Evolutionary conservation across 345 rosid genomes (phyloP), one percentile per base, ranked within the genome.

Genomic region (Melastoma malabathricum): DNA sequence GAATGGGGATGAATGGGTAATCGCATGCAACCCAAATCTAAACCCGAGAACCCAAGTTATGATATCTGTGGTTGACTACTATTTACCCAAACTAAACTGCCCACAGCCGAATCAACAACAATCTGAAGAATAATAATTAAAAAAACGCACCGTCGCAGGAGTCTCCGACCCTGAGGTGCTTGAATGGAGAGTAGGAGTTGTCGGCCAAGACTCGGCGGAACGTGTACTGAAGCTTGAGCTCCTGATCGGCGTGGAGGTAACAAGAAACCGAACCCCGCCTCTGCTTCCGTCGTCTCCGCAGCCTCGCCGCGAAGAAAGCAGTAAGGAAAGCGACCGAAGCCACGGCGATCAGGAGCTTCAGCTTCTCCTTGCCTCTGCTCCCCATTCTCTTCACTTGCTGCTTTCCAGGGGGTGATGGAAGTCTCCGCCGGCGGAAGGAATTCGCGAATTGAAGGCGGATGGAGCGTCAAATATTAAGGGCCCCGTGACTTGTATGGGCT

Each of bases 161-260:
- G 17, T 39, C 59, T 23, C 48, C 46, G 58, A 49, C 59, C 51
- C 74, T 75, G 51, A 79, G 67, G 68, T 83, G 95, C 66, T 76
- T 86, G 74, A 83, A 89, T 13, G 63, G 75, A 65, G 86, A 76
- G 51, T 72, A 86, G n/a, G 90, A 81, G 62, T 89, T 89, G 59
- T 89, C 97, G 0, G 95, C 86, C 52, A 83, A 70, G 59, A 83
- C 74, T 17, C 88, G 81, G 72, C 81, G 83, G 75, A 86, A 89
- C 16, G 61, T 27, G 45, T 62, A 52, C 69, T 89, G 97, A 0
- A 90, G 90, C 70, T 81, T 27, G 31, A 27, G 3, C 31, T 27
- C 86, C 15, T 46, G 61, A 6, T 79, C 83, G n/a, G 84, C 60
- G 45, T 74, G 86, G 41, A 89, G 70, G 71, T 86, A 86, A 61